Base-by-base conservation (phyloP, 2,329 filamentous ascomycete species). In the Helotiales sp. region DNA sequence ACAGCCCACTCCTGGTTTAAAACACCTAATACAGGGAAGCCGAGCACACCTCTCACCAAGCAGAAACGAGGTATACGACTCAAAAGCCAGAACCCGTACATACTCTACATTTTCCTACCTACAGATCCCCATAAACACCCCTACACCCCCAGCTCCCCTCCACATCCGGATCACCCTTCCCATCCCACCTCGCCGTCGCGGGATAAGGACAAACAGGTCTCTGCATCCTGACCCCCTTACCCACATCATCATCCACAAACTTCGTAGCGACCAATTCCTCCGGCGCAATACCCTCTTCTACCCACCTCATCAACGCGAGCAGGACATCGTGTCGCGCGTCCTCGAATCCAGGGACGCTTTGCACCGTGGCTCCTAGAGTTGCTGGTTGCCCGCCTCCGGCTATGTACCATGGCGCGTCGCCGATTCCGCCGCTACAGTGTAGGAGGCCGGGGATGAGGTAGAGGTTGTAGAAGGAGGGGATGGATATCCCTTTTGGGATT, bases 401-500 rank as follows among this genome's bases (percentile, higher is more conserved):
- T 31, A 79, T 70, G 40, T 74, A 72, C 73, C 74, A 78, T 12
- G 77, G 76, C 13, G 75, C 74, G 51, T 73, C 69, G n/a, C 71
- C 70, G 2, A 60, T 50, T 6, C 72, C 57, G 70, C 55, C 60
- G 34, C 19, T 55, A 63, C 81, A 84, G 67, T 83, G 81, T 2
- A 66, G 70, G 70, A 81, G 79, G 13, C 81, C 82, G 54, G 69
- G 79, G 66, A 77, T 77, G 31, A 75, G 73, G 71, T 83, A 83
- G 66, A 75, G 76, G 53, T 80, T 75, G 63, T 80, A 78, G 55
- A 77, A 81, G 9, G 54, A 38, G n/a, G 48, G 19, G 1, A 69
- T 63, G 55, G 78, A 74, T 7, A 78, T 63, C 29, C 74, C 61
- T 0, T 57, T 54, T 0, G 69, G 57, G 1, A 66, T 61, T 74